Conservation (phyloP, 805 yeast genomes). For the Candida ortonii region DNA sequence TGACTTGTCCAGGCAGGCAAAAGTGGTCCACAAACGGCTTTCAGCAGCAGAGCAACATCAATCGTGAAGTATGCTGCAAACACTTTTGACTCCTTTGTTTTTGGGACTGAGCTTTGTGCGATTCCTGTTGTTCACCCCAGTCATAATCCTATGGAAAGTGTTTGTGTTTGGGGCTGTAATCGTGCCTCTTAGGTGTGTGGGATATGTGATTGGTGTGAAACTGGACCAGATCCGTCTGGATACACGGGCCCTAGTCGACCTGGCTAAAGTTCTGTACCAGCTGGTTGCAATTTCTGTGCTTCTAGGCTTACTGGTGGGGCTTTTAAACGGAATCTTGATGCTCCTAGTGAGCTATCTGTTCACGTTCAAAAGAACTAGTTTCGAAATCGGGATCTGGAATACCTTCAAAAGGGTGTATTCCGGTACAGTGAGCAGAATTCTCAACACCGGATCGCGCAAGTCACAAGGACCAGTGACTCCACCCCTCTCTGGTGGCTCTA, state of each 20-base stretch:
- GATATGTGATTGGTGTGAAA: constrained; percentile 14
- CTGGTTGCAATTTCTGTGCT: constrained; percentile 21
- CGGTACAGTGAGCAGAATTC: too few relatives aligned
- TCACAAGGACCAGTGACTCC: too few relatives aligned
- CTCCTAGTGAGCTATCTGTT: constrained; percentile 15
- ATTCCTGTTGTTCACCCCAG: constrained; percentile 9
- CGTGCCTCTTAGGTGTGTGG: constrained; percentile 7
- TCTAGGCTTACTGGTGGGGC: constrained; percentile 23
- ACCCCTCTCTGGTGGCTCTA: too few relatives aligned
- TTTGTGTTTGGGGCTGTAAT: constrained; percentile 10
- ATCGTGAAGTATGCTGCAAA: constrained; percentile 1
- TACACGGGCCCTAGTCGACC: constrained; percentile 12
- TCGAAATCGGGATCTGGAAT: constrained; percentile 11
- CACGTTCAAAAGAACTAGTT: constrained; percentile 9
- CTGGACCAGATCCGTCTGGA: constrained; percentile 4
- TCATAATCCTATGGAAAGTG: constrained; percentile 6
- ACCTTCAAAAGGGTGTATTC: too few relatives aligned
- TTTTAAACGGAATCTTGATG: constrained; percentile 18
- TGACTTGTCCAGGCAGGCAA: too few relatives aligned
- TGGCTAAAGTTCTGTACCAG: constrained; percentile 23
- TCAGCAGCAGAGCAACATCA: too few relatives aligned
- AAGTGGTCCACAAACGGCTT: too few relatives aligned
- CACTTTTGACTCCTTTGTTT: constrained; percentile 5
- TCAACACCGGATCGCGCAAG: too few relatives aligned
- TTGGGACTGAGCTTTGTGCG: constrained; percentile 1